Evolutionary conservation across 2,329 filamentous ascomycete species (phyloP).

Genomic region (Knoxdaviesia proteae): DNA sequence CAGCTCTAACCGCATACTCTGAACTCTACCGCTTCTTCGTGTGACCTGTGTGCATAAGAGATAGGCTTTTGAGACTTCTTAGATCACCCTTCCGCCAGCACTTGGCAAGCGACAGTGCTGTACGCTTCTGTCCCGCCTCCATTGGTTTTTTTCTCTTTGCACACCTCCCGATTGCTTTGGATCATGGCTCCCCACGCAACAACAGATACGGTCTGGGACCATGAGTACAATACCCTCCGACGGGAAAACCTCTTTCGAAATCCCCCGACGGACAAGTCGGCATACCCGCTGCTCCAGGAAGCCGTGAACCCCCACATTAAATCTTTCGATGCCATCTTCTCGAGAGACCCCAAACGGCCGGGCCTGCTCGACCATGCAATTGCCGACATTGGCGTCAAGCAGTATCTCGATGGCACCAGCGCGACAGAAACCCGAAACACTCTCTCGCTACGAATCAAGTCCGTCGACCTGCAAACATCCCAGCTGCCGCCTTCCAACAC

Average conservation of each 20-base stretch:
- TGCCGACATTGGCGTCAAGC: constrained; percentile 76
- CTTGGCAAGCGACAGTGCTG: no score
- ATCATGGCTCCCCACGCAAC: constrained; percentile 3
- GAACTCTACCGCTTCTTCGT: no score
- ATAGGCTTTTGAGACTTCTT: no score
- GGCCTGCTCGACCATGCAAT: constrained; percentile 49
- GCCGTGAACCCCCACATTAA: constrained; percentile 87
- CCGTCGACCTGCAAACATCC: constrained; percentile 67
- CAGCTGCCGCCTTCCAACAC: constrained; percentile 67
- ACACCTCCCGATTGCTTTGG: no score
- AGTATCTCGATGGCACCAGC: constrained; percentile 65
- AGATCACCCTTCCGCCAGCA: no score
- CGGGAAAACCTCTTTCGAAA: constrained; percentile 78
- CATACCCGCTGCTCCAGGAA: constrained; percentile 68
- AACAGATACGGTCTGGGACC: constrained; percentile 57
- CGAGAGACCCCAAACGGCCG: constrained; percentile 36
- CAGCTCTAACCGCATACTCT: no score
- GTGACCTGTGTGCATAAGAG: no score
- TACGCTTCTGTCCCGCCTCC: no score
- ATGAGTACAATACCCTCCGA: constrained; percentile 66
- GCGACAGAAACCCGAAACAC: constrained; percentile 44
- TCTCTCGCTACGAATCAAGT: constrained; percentile 57
- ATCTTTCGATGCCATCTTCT: constrained; percentile 81
- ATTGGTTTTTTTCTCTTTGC: no score
- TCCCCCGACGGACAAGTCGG: constrained; percentile 68